These are phyloP conservation scores for Yarrowia sp. DNA, from an alignment of 805 yeast species.

Conservation along the genomic window DNA sequence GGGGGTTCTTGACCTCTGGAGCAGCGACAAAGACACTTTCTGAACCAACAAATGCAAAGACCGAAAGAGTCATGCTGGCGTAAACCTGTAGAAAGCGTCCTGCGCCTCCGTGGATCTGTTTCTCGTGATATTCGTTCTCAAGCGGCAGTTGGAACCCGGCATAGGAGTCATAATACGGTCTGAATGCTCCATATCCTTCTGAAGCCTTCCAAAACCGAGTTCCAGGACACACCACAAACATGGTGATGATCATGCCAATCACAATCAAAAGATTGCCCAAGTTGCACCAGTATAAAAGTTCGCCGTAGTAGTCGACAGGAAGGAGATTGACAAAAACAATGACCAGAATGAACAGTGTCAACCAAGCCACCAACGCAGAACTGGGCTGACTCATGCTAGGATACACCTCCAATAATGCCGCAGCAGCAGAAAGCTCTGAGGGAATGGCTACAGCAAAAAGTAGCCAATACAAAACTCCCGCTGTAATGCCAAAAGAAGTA, in stretches of 20 bases:
- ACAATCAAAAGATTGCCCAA: slow-evolving; percentile 54
- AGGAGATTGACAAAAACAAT: slow-evolving; percentile 53
- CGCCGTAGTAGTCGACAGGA: slow-evolving; percentile 72
- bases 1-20: slow-evolving; percentile 79
- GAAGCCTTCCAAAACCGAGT: slow-evolving; percentile 45
- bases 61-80: slow-evolving; percentile 59
- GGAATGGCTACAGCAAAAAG: slow-evolving; percentile 72
- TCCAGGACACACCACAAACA: slow-evolving; percentile 64
- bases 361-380: slow-evolving; percentile 61
- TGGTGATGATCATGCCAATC: slow-evolving; percentile 49
- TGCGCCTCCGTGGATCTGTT: slow-evolving; percentile 40
- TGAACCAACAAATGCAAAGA: slow-evolving; percentile 77
- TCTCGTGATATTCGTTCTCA: neutral
- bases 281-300: slow-evolving; percentile 63
- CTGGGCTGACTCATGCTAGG: slow-evolving; percentile 51
- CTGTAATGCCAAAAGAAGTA: slow-evolving; percentile 57
- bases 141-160: slow-evolving; percentile 1
- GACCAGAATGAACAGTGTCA: slow-evolving; percentile 52
- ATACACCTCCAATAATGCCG: slow-evolving; percentile 70
- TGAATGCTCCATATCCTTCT: slow-evolving; percentile 63
- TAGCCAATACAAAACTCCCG: slow-evolving; percentile 71
- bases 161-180: slow-evolving; percentile 44
- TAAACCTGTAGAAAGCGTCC: slow-evolving; percentile 41
- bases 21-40: slow-evolving; percentile 82
- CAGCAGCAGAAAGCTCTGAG: slow-evolving; percentile 75